These are phyloP conservation scores for Calocera cornea DNA, from an alignment of 768 basidiomycete species.

Conservation along the genomic window DNA sequence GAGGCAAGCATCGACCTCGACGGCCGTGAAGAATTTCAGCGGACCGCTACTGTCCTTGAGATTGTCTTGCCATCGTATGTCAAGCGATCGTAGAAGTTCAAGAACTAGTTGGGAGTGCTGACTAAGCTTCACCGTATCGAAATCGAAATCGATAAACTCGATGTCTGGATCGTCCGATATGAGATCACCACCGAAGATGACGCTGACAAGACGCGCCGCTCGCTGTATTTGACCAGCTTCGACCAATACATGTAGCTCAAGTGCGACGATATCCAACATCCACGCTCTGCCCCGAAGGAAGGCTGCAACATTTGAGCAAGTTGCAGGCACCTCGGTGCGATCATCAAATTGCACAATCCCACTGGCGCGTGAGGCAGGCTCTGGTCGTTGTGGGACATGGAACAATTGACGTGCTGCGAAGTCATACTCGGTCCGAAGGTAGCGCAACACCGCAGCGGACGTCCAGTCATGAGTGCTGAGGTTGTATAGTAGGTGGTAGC, in stretches of 20 bases:
- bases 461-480: slow-evolving; percentile 79
- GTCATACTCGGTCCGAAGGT: slow-evolving; percentile 74
- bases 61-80: slow-evolving; percentile 79
- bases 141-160: slow-evolving; percentile 25
- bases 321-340: slow-evolving; percentile 53
- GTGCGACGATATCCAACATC: slow-evolving; percentile 70
- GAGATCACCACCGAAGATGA: slow-evolving; percentile 51
- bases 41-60: slow-evolving; percentile 39
- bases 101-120: slow-evolving; percentile 48
- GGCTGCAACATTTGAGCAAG: slow-evolving; percentile 50
- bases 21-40: slow-evolving; percentile 38
- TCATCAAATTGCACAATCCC: slow-evolving; percentile 58
- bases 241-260: slow-evolving; percentile 79
- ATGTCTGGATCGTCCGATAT: slow-evolving; percentile 31
- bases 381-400: slow-evolving; percentile 36
- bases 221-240: slow-evolving; percentile 62
- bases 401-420: slow-evolving; percentile 82
- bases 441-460: slow-evolving; percentile 66
- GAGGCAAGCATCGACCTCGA: slow-evolving; percentile 59
- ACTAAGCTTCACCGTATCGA: slow-evolving; percentile 40
- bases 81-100: slow-evolving; percentile 74
- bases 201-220: slow-evolving; percentile 59
- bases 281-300: slow-evolving; percentile 74
- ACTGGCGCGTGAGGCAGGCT: slow-evolving; percentile 14
- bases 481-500: slow-evolving; percentile 70